Percentiles rank a stretch among this genome's conserved stretches.
phyloP scores from a whole-genome alignment of 2,329 filamentous ascomycete genomes.

The Gaeumannomyces tritici region DNA sequence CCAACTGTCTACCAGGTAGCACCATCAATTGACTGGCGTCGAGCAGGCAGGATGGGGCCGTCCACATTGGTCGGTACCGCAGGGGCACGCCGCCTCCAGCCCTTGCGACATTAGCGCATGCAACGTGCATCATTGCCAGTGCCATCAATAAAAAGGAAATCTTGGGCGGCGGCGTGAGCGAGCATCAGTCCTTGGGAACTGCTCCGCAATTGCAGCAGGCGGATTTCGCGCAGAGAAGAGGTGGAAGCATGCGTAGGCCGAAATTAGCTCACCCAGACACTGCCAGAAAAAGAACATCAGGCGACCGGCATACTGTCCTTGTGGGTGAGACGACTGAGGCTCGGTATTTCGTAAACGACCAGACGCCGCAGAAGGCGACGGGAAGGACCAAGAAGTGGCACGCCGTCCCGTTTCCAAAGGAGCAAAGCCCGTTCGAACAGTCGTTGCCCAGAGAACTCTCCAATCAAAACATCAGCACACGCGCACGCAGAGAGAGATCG shows the following conservation, averaged over 20 bases:
- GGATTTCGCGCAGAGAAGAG: not conserved
- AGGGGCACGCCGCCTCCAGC: not conserved
- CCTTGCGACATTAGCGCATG: not conserved
- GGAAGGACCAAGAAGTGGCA: not conserved
- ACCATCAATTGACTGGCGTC: too few species aligned
- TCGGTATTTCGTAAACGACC: too few species aligned
- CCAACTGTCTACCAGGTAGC: too few species aligned
- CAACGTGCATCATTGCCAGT: not conserved
- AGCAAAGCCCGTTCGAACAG: constrained; percentile 2
- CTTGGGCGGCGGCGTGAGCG: not conserved
- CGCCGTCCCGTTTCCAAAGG: not conserved
- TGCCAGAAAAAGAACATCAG: too few species aligned
- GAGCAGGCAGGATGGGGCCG: too few species aligned
- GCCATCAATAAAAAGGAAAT: not conserved
- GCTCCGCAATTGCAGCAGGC: not conserved
- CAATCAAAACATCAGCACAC: not conserved
- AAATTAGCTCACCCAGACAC: not conserved
- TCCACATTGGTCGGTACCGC: not conserved
- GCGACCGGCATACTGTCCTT: too few species aligned
- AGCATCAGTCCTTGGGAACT: not conserved
- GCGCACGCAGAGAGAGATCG: not conserved
- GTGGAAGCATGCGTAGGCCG: not conserved
- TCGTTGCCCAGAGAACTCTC: not conserved
- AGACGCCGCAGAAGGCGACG: too few species aligned
- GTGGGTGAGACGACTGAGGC: too few species aligned